phyloP scores from a whole-genome alignment of 2,329 filamentous ascomycete species.

The Colletotrichum lentis region DNA sequence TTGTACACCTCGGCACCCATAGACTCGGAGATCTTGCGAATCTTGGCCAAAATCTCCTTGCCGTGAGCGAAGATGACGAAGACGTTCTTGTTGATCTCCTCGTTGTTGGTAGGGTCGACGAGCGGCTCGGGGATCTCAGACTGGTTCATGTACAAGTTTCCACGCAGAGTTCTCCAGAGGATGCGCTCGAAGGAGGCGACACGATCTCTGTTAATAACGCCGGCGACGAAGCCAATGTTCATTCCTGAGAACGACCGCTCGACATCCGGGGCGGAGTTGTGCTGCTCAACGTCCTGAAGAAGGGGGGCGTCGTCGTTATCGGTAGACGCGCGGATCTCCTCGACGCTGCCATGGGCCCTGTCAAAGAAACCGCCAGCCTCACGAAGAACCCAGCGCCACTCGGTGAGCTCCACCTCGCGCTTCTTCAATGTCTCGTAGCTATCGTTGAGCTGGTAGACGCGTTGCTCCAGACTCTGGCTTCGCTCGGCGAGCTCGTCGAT shows the following conservation, averaged over 20 bases:
- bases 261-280: constrained; percentile 70
- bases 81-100: constrained; percentile 94
- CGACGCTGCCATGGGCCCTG: constrained; percentile 91
- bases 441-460: constrained; percentile 90
- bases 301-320: constrained; percentile 93
- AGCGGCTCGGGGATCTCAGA: constrained; percentile 95
- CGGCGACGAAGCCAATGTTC: constrained; percentile 98
- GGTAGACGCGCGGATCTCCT: constrained; percentile 91
- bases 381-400: constrained; percentile 97
- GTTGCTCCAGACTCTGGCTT: constrained; percentile 89
- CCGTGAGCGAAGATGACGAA: constrained; percentile 99
- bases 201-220: constrained; percentile 91
- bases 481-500: constrained; percentile 96
- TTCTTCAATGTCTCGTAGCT: constrained; percentile 99
- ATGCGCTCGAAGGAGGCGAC: constrained; percentile 97
- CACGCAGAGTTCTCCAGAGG: constrained; percentile 94
- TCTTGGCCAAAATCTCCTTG: constrained; percentile 98
- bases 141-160: constrained; percentile 99
- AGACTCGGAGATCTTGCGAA: constrained; percentile 98
- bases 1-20: constrained; percentile 95
- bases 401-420: constrained; percentile 92
- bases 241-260: constrained; percentile 93
- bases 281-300: constrained; percentile 90
- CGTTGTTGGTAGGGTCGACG: constrained; percentile 90
- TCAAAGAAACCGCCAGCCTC: constrained; percentile 99